Conservation (phyloP, 2,329 filamentous ascomycete species). For the Fusarium compactum region DNA sequence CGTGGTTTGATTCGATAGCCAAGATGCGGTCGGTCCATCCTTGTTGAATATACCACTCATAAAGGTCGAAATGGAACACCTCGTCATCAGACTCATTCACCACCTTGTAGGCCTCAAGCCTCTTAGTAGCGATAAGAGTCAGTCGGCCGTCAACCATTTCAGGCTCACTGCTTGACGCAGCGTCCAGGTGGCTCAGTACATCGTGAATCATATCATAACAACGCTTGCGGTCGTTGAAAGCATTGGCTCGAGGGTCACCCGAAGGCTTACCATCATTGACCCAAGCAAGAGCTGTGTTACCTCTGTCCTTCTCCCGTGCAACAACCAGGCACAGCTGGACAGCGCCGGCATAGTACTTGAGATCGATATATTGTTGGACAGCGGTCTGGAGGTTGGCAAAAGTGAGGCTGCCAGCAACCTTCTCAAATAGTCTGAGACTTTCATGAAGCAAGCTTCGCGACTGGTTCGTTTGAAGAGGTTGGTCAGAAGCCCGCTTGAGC, state of each 20-base stretch:
- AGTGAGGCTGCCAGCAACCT: constrained; percentile 85
- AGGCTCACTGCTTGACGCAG: constrained; percentile 74
- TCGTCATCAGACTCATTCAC: constrained; percentile 91
- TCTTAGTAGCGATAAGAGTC: constrained; percentile 80
- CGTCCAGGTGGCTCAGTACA: constrained; percentile 83
- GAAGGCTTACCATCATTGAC: constrained; percentile 83
- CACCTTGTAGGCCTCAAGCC: constrained; percentile 88
- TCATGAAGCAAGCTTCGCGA: constrained; percentile 87
- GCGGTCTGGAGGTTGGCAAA: constrained; percentile 83
- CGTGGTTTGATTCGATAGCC: constrained; percentile 84
- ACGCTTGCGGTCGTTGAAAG: constrained; percentile 77
- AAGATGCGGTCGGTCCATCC: constrained; percentile 89
- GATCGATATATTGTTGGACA: constrained; percentile 80
- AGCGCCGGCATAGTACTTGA: constrained; percentile 93
- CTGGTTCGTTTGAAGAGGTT: constrained; percentile 78
- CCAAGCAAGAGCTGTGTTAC: constrained; percentile 87
- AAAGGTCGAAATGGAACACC: constrained; percentile 95
- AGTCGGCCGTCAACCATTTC: constrained; percentile 82
- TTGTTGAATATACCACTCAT: constrained; percentile 94
- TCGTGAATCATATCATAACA: constrained; percentile 91
- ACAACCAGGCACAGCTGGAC: constrained; percentile 88
- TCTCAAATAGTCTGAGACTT: constrained; percentile 87
- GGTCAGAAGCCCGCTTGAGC: constrained; percentile 87
- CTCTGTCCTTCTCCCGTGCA: constrained; percentile 85
- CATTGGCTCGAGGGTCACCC: constrained; percentile 74